Base-by-base conservation (phyloP, 768 basidiomycete species). In the Sarcodon aspratus region DNA sequence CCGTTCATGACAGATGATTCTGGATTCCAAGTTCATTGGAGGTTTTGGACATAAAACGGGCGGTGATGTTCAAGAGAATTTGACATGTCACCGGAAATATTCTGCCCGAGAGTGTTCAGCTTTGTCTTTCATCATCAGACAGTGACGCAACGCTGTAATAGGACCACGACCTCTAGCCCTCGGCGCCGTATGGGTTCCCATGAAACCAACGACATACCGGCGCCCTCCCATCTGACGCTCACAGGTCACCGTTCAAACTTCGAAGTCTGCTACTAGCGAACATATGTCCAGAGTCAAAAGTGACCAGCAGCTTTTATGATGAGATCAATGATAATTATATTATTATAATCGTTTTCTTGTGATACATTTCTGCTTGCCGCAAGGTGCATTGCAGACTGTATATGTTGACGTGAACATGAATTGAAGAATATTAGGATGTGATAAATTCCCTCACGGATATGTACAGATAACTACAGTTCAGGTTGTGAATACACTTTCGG, bases 311-410 rank as follows among this genome's bases (percentile, higher is more conserved):
- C 9, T 36, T 61, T 57, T 59, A 63, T 53, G 54, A 70, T 63
- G 49, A 66, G 55, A 51, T 71, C 69, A 12, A 67, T 67, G n/a
- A 69, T 56, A 48, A 57, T 59, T 6, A 48, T 45, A 8, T 58
- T 58, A 2, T 51, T 44, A 8, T 61, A 46, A 44, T 7, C 52
- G 35, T 4, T 63, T 54, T 48, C 69, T 69, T 10, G 27, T 15
- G 8, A 62, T 52, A 46, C 70, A 71, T 4, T 52, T 45, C 49
- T 70, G 69, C 1, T 32, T 0, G 0, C 33, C 53, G 52, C 70
- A 72, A 0, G 61, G 58, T 48, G 71, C 70, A 6, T 66, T 65
- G 44, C 66, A 69, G 5, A 72, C 66, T 68, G 42, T 31, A 12
- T 33, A 12, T 33, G 32, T 21, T 43, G 35, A 32, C 40, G 17